Conservation (phyloP, 805 yeast genomes). For the Wickerhamiella vanderwaltii region DNA sequence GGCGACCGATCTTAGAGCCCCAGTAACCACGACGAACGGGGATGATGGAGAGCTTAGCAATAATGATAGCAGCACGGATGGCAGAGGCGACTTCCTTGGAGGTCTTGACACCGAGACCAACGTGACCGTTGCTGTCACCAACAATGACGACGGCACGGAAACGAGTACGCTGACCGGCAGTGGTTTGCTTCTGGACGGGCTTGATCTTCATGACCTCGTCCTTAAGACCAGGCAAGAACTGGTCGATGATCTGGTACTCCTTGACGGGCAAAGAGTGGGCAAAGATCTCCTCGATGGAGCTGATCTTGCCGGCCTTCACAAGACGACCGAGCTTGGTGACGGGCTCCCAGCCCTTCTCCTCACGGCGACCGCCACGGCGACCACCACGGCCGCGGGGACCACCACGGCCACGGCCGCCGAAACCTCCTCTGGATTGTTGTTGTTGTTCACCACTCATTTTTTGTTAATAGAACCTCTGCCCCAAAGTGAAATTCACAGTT, state of each 20-base stretch:
- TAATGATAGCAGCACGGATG: constrained; percentile 98
- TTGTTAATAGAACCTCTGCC: background rate
- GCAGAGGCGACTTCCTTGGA: constrained; percentile 99
- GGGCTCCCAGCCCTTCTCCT: constrained; percentile 99
- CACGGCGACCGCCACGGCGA: constrained; percentile 72
- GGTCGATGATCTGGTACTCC: constrained; percentile 98
- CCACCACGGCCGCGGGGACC: constrained; percentile 33
- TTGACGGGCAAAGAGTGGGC: constrained; percentile 98
- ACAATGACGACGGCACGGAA: constrained; percentile 99
- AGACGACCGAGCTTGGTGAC: constrained; percentile 99
- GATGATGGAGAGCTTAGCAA: constrained; percentile 96
- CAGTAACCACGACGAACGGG: constrained; percentile 99
- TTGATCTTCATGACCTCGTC: constrained; percentile 99
- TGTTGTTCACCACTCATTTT: constrained; percentile 10
- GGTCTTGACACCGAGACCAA: constrained; percentile 99
- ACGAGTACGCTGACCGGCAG: constrained; percentile 99
- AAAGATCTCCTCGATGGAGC: constrained; percentile 96
- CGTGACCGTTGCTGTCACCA: constrained; percentile 99
- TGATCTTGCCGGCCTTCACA: constrained; percentile 96
- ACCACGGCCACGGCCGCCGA: constrained; percentile 24
- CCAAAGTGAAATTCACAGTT: constrained; percentile 5
- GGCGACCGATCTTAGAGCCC: constrained; percentile 99
- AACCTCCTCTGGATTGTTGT: constrained; percentile 12
- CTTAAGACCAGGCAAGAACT: constrained; percentile 85
- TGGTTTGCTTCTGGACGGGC: constrained; percentile 99